A percentile compares a stretch with the other conserved stretches of the same genome.
Conservation (phyloP, 805 yeast genomes). For the Isabelozyma heimii region DNA sequence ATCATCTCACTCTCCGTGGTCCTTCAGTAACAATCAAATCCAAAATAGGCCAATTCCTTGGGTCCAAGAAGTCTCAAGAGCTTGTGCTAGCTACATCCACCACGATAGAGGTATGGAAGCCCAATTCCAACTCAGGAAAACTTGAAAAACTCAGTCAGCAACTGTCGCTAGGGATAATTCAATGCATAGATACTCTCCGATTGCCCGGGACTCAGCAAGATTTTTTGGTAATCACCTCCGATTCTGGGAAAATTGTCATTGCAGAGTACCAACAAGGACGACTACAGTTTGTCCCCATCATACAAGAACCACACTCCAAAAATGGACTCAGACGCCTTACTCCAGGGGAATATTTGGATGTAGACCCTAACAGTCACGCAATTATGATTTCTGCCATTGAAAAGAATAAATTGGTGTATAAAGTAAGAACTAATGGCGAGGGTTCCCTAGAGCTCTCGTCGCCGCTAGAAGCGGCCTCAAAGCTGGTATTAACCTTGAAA, state of each 20-base stretch:
- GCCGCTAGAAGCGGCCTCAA: slow-evolving; percentile 67
- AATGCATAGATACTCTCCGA: slow-evolving; percentile 51
- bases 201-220: slow-evolving; percentile 55
- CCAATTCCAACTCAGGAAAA: slow-evolving; percentile 56
- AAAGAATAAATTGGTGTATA: slow-evolving; percentile 67
- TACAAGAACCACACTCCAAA: slow-evolving; percentile 68
- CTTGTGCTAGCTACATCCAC: slow-evolving; percentile 58
- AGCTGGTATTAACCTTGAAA: slow-evolving; percentile 49
- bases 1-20: slow-evolving; percentile 66
- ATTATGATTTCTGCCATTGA: slow-evolving; percentile 71
- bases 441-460: slow-evolving; percentile 55
- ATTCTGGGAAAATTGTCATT: slow-evolving; percentile 69
- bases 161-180: slow-evolving; percentile 56
- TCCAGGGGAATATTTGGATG: slow-evolving; percentile 71
- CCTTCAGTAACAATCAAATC: slow-evolving; percentile 55
- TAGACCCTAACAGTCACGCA: slow-evolving; percentile 74
- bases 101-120: slow-evolving; percentile 50
- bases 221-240: slow-evolving; percentile 66
- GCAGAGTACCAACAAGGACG: slow-evolving; percentile 42
- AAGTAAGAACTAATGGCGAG: slow-evolving; percentile 47
- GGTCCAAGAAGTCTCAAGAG: slow-evolving; percentile 52
- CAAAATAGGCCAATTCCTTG: slow-evolving; percentile 69
- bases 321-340: slow-evolving; percentile 71
- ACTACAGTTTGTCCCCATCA: slow-evolving; percentile 43
- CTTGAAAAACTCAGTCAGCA: slow-evolving; percentile 42